Percentiles rank a stretch among this genome's conserved stretches.
These are phyloP conservation scores for Cylindrodendrum hubeiense DNA, from an alignment of 2,329 filamentous ascomycete genomes.

Conservation along the genomic window DNA sequence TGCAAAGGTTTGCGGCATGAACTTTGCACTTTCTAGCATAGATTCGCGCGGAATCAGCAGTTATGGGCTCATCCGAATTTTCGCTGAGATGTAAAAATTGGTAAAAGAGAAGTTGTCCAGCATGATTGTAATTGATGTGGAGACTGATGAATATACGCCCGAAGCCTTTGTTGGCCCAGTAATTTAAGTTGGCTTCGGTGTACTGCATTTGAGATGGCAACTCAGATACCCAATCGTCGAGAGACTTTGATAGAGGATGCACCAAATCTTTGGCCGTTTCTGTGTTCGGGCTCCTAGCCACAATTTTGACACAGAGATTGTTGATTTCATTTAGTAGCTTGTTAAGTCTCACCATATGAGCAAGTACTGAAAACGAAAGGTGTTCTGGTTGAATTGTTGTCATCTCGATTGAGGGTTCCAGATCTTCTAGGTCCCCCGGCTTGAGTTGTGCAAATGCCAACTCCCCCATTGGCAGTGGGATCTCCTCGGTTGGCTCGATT, in stretches of 20 bases:
- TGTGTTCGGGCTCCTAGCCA: not conserved
- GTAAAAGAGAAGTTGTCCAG: conserved; percentile 60
- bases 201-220: conserved; percentile 53
- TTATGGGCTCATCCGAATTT: conserved; percentile 39
- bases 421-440: not conserved
- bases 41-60: not conserved
- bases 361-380: conserved; percentile 1
- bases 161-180: conserved; percentile 52
- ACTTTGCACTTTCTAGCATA: conserved; percentile 55
- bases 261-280: conserved; percentile 44
- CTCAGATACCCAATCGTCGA: conserved; percentile 46
- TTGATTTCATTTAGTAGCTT: conserved; percentile 54
- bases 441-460: not conserved
- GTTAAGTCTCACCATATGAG: conserved; percentile 44
- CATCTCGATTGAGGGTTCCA: not conserved
- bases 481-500: conserved; percentile 24
- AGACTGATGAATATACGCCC: conserved; percentile 59
- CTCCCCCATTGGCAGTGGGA: conserved; percentile 53
- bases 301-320: conserved; percentile 37
- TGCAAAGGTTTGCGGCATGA: conserved; percentile 54
- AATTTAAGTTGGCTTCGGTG: conserved; percentile 53
- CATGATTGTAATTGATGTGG: conserved; percentile 61
- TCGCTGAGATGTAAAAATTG: conserved; percentile 53
- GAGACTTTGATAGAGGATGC: conserved; percentile 46
- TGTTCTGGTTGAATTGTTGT: not conserved